Evolutionary conservation across 2,329 filamentous ascomycete species (phyloP).

Genomic region (Alternaria panax): DNA sequence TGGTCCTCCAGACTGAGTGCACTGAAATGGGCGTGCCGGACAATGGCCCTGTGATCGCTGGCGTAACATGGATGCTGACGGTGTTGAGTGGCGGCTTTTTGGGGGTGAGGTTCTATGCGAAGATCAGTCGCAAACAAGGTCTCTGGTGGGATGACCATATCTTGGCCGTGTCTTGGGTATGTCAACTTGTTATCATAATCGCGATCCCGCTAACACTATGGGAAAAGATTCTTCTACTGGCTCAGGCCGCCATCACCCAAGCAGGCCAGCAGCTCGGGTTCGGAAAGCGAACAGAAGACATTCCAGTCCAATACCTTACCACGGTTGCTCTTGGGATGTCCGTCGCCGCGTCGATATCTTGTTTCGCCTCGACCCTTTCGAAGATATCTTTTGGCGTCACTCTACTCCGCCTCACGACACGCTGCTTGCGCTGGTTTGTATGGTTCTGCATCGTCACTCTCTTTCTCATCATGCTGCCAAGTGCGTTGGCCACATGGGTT

Average conservation of each 20-base stretch:
- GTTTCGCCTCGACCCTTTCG: conserved; percentile 34
- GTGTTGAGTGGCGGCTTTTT: conserved; percentile 32
- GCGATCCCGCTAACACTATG: neutral
- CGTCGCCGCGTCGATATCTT: conserved; percentile 32
- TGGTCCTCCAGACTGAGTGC: conserved; percentile 6
- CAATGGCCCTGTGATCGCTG: conserved; percentile 35
- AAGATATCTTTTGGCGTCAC: conserved; percentile 43
- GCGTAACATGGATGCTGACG: conserved; percentile 36
- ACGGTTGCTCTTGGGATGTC: conserved; percentile 26
- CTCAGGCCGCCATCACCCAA: conserved; percentile 30
- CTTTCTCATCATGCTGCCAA: conserved; percentile 37
- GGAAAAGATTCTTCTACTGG: conserved; percentile 30
- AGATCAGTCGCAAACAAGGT: conserved; percentile 31
- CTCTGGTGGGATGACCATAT: conserved; percentile 44
- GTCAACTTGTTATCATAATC: neutral
- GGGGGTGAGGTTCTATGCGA: conserved; percentile 37
- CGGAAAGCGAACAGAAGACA: conserved; percentile 31
- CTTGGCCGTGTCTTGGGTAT: conserved; percentile 36
- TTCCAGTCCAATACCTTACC: conserved; percentile 21
- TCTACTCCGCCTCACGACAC: conserved; percentile 32
- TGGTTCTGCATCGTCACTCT: conserved; percentile 37
- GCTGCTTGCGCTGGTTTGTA: conserved; percentile 21
- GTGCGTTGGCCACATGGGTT: conserved; percentile 31
- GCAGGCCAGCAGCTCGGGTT: conserved; percentile 30
- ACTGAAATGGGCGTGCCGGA: conserved; percentile 24